These are phyloP conservation scores for Pisolithus thermaeus DNA, from an alignment of 1,284 basidiomycete species.

Conservation along the genomic window DNA sequence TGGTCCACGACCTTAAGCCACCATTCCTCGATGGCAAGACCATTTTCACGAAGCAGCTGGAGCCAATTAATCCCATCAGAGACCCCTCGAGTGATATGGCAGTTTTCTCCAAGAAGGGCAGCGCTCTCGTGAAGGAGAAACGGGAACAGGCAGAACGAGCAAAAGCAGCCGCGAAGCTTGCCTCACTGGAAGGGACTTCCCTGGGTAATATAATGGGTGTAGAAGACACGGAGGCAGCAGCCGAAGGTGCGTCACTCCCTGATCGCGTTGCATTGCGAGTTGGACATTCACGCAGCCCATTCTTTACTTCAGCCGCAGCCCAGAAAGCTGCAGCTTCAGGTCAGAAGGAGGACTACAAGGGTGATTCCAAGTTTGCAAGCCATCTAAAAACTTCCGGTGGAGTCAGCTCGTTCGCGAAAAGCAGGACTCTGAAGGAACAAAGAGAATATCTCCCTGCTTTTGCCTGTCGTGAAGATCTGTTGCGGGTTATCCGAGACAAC, in stretches of 20 bases:
- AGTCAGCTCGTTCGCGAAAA: constrained; percentile 79
- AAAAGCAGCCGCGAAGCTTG: constrained; percentile 93
- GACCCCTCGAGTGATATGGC: constrained; percentile 95
- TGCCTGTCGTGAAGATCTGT: constrained; percentile 91
- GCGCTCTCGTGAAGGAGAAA: constrained; percentile 88
- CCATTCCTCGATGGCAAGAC: constrained; percentile 97
- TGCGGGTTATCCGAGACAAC: constrained; percentile 89
- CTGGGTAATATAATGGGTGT: constrained; percentile 98
- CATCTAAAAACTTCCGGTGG: constrained; percentile 81
- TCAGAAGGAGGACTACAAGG: constrained; percentile 76
- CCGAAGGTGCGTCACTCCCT: constrained; percentile 58
- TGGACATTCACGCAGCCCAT: constrained; percentile 71
- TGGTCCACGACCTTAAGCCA: constrained; percentile 95
- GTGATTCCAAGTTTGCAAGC: constrained; percentile 92
- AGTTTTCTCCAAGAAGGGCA: constrained; percentile 93
- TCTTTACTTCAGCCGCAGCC: constrained; percentile 50
- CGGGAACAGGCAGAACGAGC: constrained; percentile 93
- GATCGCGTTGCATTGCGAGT: constrained; percentile 35
- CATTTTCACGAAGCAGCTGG: constrained; percentile 94
- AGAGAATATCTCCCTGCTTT: constrained; percentile 97
- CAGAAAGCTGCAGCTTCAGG: constrained; percentile 54
- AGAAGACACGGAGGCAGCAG: constrained; percentile 87
- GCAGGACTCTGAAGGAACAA: constrained; percentile 88
- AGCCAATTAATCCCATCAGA: constrained; percentile 94
- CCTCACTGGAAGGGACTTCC: constrained; percentile 86